phyloP scores from a whole-genome alignment of 768 basidiomycete genomes.

The Bullera alba region DNA sequence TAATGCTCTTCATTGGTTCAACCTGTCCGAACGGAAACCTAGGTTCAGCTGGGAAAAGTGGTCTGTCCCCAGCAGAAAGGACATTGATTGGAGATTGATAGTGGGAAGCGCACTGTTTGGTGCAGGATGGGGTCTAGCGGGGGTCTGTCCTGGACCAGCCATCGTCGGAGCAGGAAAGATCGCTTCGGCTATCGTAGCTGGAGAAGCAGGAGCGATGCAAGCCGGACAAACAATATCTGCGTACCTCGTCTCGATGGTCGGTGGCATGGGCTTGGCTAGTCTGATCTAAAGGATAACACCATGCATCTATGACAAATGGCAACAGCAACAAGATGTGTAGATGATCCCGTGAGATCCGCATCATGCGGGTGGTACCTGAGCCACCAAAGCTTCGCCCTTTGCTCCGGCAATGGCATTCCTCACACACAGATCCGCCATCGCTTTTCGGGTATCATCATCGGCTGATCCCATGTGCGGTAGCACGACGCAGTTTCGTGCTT shows the following conservation, averaged over 20 bases:
- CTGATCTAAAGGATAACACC: not conserved
- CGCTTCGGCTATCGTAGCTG: not conserved
- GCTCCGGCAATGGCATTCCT: constrained; percentile 8
- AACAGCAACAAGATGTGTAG: not conserved
- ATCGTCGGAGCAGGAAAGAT: constrained; percentile 21
- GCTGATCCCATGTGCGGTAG: constrained; percentile 90
- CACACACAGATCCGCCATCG: constrained; percentile 65
- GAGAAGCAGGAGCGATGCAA: not conserved
- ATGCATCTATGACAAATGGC: not conserved
- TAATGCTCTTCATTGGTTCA: constrained; percentile 33
- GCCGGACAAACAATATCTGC: not conserved
- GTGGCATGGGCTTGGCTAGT: not conserved
- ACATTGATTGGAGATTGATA: constrained; percentile 29
- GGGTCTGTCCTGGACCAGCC: constrained; percentile 46
- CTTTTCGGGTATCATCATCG: constrained; percentile 71
- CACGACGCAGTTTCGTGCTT: constrained; percentile 69
- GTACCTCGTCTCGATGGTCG: not conserved
- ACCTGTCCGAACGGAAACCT: constrained; percentile 3
- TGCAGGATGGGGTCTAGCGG: constrained; percentile 45
- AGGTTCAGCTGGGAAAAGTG: constrained; percentile 26
- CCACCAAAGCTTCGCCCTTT: constrained; percentile 21
- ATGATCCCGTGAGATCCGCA: constrained; percentile 1
- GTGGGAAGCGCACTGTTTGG: constrained; percentile 43
- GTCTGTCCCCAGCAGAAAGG: constrained; percentile 24
- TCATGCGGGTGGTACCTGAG: constrained; percentile 32